Percentiles rank a stretch among this genome's conserved stretches.
phyloP scores from a whole-genome alignment of 2,329 filamentous ascomycete genomes.

The Apiospora koreana region DNA sequence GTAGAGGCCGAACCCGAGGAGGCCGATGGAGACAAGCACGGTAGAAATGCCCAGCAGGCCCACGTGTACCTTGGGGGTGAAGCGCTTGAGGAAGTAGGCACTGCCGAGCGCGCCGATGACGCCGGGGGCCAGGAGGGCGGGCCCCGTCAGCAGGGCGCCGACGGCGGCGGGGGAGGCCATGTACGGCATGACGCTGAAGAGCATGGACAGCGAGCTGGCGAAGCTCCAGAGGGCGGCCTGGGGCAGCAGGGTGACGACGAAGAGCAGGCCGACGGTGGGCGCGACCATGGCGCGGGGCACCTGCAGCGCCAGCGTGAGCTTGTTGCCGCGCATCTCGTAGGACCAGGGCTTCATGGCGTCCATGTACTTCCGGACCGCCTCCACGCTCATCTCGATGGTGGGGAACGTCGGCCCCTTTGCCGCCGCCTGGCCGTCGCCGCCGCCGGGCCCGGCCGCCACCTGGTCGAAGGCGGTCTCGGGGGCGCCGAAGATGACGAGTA shows the following conservation, averaged over 20 bases:
- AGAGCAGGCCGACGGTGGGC: constrained; percentile 50
- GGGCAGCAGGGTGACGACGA: constrained; percentile 46
- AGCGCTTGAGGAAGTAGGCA: constrained; percentile 31
- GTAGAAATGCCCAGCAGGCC: constrained; percentile 39
- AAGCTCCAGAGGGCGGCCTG: constrained; percentile 49
- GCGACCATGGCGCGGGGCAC: constrained; percentile 48
- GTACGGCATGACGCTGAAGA: constrained; percentile 48
- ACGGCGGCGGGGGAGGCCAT: constrained; percentile 39
- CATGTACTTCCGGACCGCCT: constrained; percentile 39
- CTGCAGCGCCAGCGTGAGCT: constrained; percentile 40
- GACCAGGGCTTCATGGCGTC: constrained; percentile 39
- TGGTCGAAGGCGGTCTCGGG: constrained; percentile 57
- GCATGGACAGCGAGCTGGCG: constrained; percentile 44
- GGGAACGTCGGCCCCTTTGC: constrained; percentile 24
- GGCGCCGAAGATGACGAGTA: constrained; percentile 47
- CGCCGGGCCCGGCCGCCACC: constrained; percentile 27
- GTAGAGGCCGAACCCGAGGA: constrained; percentile 49
- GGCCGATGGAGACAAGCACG: constrained; percentile 40
- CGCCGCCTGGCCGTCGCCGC: constrained; percentile 13
- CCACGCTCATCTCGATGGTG: constrained; percentile 30
- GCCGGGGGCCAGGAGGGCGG: constrained; percentile 42
- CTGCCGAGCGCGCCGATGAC: constrained; percentile 35
- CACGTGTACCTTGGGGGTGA: constrained; percentile 35
- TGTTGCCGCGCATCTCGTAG: constrained; percentile 33
- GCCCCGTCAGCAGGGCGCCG: constrained; percentile 46